Base-by-base conservation (phyloP, 1,284 basidiomycete species). In the Sporisorium reilianum region DNA sequence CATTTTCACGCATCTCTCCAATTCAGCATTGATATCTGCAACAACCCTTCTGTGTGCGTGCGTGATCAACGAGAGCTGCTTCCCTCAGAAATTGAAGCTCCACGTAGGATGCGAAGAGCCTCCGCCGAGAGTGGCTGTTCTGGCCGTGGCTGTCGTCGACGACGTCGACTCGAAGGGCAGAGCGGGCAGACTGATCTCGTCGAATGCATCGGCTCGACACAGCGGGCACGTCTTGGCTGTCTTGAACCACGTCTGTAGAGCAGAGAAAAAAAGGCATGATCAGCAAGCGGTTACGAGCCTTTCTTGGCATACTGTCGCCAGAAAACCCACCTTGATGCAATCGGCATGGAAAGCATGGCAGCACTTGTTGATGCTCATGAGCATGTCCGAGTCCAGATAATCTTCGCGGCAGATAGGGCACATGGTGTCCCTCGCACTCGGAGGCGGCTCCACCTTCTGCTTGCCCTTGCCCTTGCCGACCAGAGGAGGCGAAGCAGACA, bases 381-480 rank as follows among this genome's bases (percentile, higher is more conserved):
- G 23, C 32, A 70, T 8, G 46, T 75, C 72, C 48, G 63, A 51
- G 22, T 75, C 67, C 25, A 44, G 20, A 52, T 75, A 75, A 23
- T 75, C 67, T 22, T 70, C 72, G 28, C 67, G 60, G 30, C 72
- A 75, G 25, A 75, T 75, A 2, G 72, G 66, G n/a, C 72, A 75
- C 62, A 65, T 69, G 23, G 56, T 60, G 34, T 75, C 72, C 30
- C 67, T 54, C 9, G 48, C n/a, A 10, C 4, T 48, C 2, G 22
- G 4, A 2, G 41, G n/a, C n/a, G 34, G 38, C 26, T 62, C 38
- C 38, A 54, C 48, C 48, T 75, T 75, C 20, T 55, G 60, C 36
- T 75, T 75, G 6, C 67, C 64, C 42, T 66, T 70, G 12, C 71
- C 62, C 36, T 54, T 61, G 23, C 55, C 64, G 1, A 42, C 25